These are phyloP conservation scores for Daldinia vernicosa DNA, from an alignment of 495 filamentous ascomycete genomes.

Conservation along the genomic window DNA sequence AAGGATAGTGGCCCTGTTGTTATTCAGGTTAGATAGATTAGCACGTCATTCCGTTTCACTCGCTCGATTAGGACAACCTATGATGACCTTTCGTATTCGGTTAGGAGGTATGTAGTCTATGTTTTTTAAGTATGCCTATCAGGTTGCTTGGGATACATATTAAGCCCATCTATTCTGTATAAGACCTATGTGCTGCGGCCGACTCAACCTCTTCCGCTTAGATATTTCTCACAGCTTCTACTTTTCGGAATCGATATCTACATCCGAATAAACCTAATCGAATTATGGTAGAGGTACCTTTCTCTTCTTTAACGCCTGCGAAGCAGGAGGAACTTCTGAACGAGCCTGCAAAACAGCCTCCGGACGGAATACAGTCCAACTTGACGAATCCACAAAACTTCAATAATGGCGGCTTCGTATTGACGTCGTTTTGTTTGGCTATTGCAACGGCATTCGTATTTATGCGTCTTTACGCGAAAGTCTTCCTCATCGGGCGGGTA, in stretches of 20 bases:
- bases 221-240: neutral
- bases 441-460: conserved; percentile 9
- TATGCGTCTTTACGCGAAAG: conserved; percentile 12
- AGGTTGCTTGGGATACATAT: neutral
- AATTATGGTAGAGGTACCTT: neutral
- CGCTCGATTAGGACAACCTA: neutral
- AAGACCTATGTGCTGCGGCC: neutral
- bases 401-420: conserved; percentile 13
- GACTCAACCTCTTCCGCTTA: neutral
- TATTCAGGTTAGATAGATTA: neutral
- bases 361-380: conserved; percentile 23
- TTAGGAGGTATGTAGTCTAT: too few relatives aligned
- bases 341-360: conserved; percentile 29
- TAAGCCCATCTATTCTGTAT: neutral
- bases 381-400: conserved; percentile 32
- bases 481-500: conserved; percentile 2
- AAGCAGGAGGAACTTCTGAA: conserved; percentile 3
- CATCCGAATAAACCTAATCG: neutral
- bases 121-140: neutral
- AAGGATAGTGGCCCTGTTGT: neutral
- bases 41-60: neutral
- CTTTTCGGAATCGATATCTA: neutral
- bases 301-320: neutral
- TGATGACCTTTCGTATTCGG: neutral
- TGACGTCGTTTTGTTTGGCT: conserved; percentile 16